Evolutionary conservation across 1,139 yeast species (phyloP), one percentile per base, ranked within the genome.

Genomic region (Candida glucosophila): DNA sequence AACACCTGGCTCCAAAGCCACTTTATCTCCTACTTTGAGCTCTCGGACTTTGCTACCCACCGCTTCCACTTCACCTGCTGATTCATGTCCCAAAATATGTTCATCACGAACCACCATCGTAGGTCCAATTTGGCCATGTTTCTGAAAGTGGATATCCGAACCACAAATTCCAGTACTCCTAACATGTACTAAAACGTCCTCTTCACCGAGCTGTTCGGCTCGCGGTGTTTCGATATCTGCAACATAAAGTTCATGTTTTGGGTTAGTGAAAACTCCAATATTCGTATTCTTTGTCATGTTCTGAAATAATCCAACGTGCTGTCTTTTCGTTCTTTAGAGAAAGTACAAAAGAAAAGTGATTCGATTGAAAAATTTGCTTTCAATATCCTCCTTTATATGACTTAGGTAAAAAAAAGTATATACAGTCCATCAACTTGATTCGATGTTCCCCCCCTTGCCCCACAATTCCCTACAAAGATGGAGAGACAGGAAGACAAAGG

Each of bases 101-200:
- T 43, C 41, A 40, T 41, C 28, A 11, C 23, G 22, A 10, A 36
- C 37, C 8, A 26, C 33, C 31, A 48, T 34, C 6, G 43, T 43
- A 8, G 43, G 43, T 16, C 55, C 55, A 15, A 47, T 49, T 15
- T 36, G 37, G 18, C 53, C 52, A 21, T 36, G 35, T 22, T 44
- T 41, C 45, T 51, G 48, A 29, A 43, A 43, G 24, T 49, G 54
- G 21, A 49, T 41, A 28, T 49, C 55, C n/a, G 50, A 44, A 14
- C 55, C 57, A 37, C 57, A 52, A 25, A 52, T 45, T 14, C 55
- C 57, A 13, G 52, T 47, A 26, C 65, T 61, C 22, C 56, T 45
- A 25, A 70, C 57, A 34, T 67, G 73, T 22, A 69, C 48, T 12
- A 31, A 22, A 6, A 35, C 40, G 14, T 37, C 36, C 12, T 31